Evolutionary conservation across 306 rosid species (phyloP), one percentile per base, ranked within the genome.

Genomic region (Cicer arietinum): DNA sequence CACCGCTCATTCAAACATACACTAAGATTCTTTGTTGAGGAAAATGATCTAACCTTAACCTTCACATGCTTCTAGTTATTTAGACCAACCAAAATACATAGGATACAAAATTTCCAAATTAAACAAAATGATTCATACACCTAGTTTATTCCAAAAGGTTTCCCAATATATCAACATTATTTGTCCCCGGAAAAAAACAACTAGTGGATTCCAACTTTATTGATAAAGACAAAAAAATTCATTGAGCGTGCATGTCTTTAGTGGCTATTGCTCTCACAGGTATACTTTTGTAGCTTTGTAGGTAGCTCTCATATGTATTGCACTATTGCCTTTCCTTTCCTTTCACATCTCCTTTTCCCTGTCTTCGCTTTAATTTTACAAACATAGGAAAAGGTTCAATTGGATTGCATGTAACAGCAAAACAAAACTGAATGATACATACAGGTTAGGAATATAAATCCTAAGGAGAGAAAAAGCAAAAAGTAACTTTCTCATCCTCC

Each of bases 341-440:
- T 40, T 40, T 77, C 70, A 25, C 35, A 25, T 41, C 46, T 67
- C 66, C 30, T 59, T 30, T 46, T 57, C 67, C 35, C 54, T 50
- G 41, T 44, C 41, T 77, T 75, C 79, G 80, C 86, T 77, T 83
- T 84, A 81, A 87, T 82, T 83, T 82, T 84, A 79, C 82, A 78
- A 20, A 67, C 83, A 75, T 71, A 41, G 68, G 79, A 78, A 85
- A 77, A 67, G 84, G 8, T 68, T 72, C 71, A 40, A 66, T 78
- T 25, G 68, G 61, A 82, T 67, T 77, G 30, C 87, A 60, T 60
- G 44, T 43, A 52, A 42, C 69, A 76, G 65, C 74, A 76, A 81
- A 76, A 46, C 66, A 76, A 35, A 83, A 67, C 41, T 42, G 10
- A 46, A 70, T 56, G 47, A 76, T 68, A 79, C 47, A 30, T 66